Evolutionary conservation across 768 basidiomycete species (phyloP).

Genomic region (Tylopilus balloui): DNA sequence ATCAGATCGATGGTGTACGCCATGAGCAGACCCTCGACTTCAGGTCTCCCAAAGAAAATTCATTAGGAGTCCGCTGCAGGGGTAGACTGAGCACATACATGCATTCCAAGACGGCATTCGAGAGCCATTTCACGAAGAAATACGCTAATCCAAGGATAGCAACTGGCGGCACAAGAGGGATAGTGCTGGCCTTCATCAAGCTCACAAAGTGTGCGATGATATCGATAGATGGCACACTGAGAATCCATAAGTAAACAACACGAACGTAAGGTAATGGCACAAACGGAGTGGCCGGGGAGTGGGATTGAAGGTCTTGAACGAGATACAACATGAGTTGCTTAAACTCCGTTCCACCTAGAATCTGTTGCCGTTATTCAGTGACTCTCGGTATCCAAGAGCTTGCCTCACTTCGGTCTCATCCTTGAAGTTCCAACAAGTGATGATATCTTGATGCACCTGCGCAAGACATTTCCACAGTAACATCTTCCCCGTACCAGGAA

Average conservation of each 20-base stretch:
- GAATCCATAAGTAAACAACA: background rate
- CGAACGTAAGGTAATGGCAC: background rate
- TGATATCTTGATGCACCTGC: conserved; percentile 3
- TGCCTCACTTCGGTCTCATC: background rate
- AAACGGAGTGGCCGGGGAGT: background rate
- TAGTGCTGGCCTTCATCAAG: background rate
- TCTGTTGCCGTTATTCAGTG: background rate
- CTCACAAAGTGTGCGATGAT: conserved; percentile 1
- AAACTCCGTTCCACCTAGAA: conserved; percentile 3
- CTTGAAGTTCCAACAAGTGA: conserved; percentile 8
- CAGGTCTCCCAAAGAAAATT: background rate
- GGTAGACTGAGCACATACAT: background rate
- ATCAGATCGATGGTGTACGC: conserved; percentile 5
- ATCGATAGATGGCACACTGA: background rate
- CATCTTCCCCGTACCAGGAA: background rate
- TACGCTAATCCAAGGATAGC: conserved; percentile 5
- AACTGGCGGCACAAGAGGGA: conserved; percentile 2
- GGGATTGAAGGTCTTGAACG: background rate
- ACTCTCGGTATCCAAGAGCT: background rate
- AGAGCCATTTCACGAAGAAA: conserved; percentile 6
- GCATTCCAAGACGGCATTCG: background rate
- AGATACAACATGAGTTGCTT: conserved; percentile 4
- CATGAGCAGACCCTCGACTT: conserved; percentile 4
- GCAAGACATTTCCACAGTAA: conserved; percentile 2
- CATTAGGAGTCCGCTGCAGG: background rate